These are phyloP conservation scores for Chlamydomonas schloesseri DNA, from an alignment of 139 green algal species.

Conservation along the genomic window DNA sequence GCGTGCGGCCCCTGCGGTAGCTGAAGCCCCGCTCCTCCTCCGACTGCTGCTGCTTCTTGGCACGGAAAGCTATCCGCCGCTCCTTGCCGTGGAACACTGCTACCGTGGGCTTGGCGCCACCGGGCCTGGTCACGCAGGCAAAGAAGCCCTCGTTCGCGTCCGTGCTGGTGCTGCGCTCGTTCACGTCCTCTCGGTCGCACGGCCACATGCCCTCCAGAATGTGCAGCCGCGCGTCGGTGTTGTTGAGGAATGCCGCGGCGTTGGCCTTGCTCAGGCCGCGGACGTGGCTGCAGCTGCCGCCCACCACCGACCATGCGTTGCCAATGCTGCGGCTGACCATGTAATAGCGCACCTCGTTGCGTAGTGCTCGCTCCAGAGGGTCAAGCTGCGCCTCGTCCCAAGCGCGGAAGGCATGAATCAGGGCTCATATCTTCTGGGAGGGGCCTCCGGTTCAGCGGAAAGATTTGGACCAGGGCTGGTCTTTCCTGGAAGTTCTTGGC, in stretches of 20 bases:
- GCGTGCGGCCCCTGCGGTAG: not conserved
- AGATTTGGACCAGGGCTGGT: too few species aligned
- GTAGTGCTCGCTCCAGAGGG: not conserved
- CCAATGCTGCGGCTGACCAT: not conserved
- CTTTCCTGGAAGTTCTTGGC: too few species aligned
- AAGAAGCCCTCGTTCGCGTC: not conserved
- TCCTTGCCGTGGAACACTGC: not conserved
- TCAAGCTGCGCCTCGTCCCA: conserved; percentile 3
- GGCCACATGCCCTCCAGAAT: conserved; percentile 4
- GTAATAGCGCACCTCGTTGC: not conserved
- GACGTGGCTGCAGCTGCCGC: not conserved
- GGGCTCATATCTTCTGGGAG: too few species aligned
- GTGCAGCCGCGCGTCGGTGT: not conserved
- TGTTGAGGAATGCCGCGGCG: not conserved
- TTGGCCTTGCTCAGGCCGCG: not conserved
- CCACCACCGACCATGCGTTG: not conserved
- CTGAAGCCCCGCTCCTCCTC: not conserved
- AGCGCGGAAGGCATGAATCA: not conserved
- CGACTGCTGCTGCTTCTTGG: not conserved
- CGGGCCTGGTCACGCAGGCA: not conserved
- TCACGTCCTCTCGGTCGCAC: not conserved
- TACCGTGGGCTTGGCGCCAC: not conserved
- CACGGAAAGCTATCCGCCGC: not conserved
- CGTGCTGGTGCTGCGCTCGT: not conserved
- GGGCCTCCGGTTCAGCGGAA: too few species aligned